Base-by-base conservation (phyloP, 345 rosid genomes). In the Eucalyptus cladocalyx region DNA sequence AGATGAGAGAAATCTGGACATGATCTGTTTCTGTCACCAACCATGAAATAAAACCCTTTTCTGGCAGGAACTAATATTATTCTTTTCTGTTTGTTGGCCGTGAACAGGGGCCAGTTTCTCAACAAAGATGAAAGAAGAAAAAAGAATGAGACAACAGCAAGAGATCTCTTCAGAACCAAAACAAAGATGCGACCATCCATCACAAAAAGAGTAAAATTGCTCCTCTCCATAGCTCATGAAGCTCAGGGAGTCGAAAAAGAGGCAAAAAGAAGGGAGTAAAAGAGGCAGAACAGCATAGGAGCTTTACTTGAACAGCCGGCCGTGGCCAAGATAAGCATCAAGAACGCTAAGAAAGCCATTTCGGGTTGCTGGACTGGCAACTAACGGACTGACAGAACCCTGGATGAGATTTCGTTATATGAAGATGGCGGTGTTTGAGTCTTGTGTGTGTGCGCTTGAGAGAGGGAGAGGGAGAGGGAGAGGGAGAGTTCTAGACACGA, bases 241-340 rank as follows among this genome's bases (percentile, higher is more conserved):
- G 47, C 28, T 21, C 83, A 11, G 45, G 45, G 47, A 37, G 12
- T 37, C 11, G 12, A 76, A 30, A 43, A 21, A 14, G 23, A n/a
- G 23, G 69, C 8, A 56, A 65, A 69, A 65, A 28, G 51, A 23
- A 51, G 40, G 80, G 16, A 56, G 34, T 12, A 37, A 15, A 47
- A 81, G 51, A 30, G 48, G 50, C 45, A 76, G 83, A 76, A 37
- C 83, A 19, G 42, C 42, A 37, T 11, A 89, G 87, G 18, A 86
- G 88, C 97, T 95, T 95, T 93, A 96, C 99, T 93, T 93, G 99
- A 94, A 92, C 90, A 92, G 88, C 94, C 96, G 49, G 92, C 40
- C 86, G 93, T 89, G 91, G 96, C 93, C 89, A 92, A 88, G 90
- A 96, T 86, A 83, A 96, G 92, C 92, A 94, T 87, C 54, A 95